phyloP scores from a whole-genome alignment of 176 grass and related monocot genomes.

The Ananas comosus region DNA sequence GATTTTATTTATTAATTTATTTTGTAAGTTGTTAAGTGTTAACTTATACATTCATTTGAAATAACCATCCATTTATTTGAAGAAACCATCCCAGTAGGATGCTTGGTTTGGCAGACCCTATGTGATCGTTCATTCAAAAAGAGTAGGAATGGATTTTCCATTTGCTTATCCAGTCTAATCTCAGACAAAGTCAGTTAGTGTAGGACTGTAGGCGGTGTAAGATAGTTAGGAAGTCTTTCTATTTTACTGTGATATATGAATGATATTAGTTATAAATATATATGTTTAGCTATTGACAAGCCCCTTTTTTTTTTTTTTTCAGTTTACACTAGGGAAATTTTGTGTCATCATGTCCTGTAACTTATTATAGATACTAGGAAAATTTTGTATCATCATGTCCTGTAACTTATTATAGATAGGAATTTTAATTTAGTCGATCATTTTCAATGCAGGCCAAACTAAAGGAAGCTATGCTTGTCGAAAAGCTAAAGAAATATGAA shows the following conservation, averaged over 20 bases:
- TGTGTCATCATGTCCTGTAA: neutral
- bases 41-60: neutral
- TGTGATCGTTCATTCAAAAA: too few species aligned
- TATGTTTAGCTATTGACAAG: too few species aligned
- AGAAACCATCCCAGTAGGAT: neutral
- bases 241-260: too few species aligned
- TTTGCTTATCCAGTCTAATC: too few species aligned
- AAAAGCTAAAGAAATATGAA: conserved; percentile 80
- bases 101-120: neutral
- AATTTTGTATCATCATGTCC: too few species aligned
- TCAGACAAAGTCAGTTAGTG: too few species aligned
- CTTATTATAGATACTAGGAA: neutral
- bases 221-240: too few species aligned
- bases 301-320: too few species aligned
- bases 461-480: conserved; percentile 61
- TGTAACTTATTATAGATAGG: neutral
- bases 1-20: conserved; percentile 5
- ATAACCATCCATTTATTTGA: neutral
- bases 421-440: conserved; percentile 3
- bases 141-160: too few species aligned
- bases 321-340: too few species aligned
- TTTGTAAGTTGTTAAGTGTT: neutral
- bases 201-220: too few species aligned
- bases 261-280: too few species aligned
- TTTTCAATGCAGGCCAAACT: conserved; percentile 59